phyloP scores from a whole-genome alignment of 2,329 filamentous ascomycete genomes.

The Claviceps citrina region DNA sequence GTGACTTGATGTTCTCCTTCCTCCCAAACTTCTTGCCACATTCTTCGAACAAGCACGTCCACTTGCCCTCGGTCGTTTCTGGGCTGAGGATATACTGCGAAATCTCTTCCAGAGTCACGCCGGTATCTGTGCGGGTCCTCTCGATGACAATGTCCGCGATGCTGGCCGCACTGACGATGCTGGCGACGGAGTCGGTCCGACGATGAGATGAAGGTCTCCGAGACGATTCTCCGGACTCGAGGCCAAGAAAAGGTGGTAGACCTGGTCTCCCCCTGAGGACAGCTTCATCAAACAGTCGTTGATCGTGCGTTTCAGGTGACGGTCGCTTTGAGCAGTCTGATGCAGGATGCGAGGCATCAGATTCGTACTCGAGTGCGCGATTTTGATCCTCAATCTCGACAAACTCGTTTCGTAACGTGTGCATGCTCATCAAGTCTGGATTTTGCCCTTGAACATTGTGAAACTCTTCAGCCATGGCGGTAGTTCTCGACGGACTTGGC shows the following conservation, averaged over 20 bases:
- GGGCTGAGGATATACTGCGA: slow-evolving; percentile 58
- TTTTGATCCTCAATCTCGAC: slow-evolving; percentile 23
- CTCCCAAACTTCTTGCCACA: slow-evolving; percentile 88
- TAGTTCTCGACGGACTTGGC: slow-evolving; percentile 41
- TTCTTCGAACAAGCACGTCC: slow-evolving; percentile 58
- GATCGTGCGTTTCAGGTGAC: slow-evolving; percentile 27
- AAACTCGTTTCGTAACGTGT: slow-evolving; percentile 30
- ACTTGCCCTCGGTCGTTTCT: slow-evolving; percentile 59
- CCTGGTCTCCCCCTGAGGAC: slow-evolving; percentile 30
- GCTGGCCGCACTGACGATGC: slow-evolving; percentile 41
- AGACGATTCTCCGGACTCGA: slow-evolving; percentile 9
- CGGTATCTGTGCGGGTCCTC: slow-evolving; percentile 58
- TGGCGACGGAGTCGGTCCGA: slow-evolving; percentile 44
- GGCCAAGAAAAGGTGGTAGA: slow-evolving; percentile 15
- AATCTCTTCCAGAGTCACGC: slow-evolving; percentile 76
- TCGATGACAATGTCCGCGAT: slow-evolving; percentile 49
- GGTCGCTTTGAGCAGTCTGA: slow-evolving; percentile 35
- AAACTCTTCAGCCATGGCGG: slow-evolving; percentile 29
- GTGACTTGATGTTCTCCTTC: slow-evolving; percentile 97
- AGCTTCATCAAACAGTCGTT: slow-evolving; percentile 21
- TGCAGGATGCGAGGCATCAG: slow-evolving; percentile 20
- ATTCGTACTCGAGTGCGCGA: slow-evolving; percentile 18
- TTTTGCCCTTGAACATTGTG: slow-evolving; percentile 37
- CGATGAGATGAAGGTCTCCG: slow-evolving; percentile 26
- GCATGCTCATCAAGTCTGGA: slow-evolving; percentile 41